Evolutionary conservation across 192 early-diverging fungal species (phyloP).

Genomic region (Lunasporangiospora selenospora): DNA sequence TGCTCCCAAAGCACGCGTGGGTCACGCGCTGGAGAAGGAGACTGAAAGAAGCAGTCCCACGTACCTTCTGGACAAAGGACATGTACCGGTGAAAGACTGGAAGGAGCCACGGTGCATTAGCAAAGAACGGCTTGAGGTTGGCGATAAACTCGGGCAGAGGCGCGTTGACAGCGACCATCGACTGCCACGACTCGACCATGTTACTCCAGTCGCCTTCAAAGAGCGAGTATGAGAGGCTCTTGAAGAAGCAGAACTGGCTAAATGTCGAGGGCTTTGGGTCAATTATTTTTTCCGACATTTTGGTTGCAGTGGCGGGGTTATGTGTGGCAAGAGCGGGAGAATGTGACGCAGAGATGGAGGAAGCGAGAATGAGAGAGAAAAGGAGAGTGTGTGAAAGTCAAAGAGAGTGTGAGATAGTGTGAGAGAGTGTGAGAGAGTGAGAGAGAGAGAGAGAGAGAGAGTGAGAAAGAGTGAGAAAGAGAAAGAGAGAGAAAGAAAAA

Average conservation of each 20-base stretch:
- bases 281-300: conserved; percentile 9
- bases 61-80: conserved; percentile 41
- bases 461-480: background rate
- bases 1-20: too few species aligned
- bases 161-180: conserved; percentile 43
- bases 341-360: background rate
- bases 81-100: conserved; percentile 47
- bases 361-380: background rate
- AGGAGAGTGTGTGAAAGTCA: background rate
- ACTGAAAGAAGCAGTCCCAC: too few species aligned
- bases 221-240: conserved; percentile 39
- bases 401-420: background rate
- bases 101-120: conserved; percentile 36
- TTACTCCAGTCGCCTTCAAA: conserved; percentile 50
- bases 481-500: background rate
- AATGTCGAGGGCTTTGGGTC: conserved; percentile 26
- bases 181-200: conserved; percentile 45
- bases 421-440: background rate
- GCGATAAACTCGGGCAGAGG: conserved; percentile 29
- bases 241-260: conserved; percentile 46
- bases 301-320: too few species aligned
- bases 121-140: conserved; percentile 51
- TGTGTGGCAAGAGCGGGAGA: background rate
- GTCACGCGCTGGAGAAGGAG: too few species aligned
- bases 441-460: background rate